Percentiles rank a stretch among this genome's conserved stretches.
Evolutionary conservation across 768 basidiomycete genomes (phyloP).

Genomic region (Sporobolomyces phaffii): DNA sequence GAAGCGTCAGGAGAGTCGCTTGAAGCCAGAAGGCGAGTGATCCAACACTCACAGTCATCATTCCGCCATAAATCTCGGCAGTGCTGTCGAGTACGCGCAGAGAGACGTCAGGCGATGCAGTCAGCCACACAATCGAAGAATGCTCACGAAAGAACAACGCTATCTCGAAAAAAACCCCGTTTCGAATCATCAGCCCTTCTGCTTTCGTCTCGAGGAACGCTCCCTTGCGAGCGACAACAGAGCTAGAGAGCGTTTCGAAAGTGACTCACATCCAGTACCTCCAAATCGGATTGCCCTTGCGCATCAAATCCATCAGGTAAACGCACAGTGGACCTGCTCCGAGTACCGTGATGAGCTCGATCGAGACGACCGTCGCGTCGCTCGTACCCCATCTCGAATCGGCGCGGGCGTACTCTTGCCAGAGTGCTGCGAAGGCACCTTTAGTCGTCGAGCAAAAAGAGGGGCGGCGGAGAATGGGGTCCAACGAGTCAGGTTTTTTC

Average conservation of each 20-base stretch:
- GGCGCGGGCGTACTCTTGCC: constrained; percentile 53
- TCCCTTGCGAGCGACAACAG: no score
- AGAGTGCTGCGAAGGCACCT: constrained; percentile 24
- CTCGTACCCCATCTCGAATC: constrained; percentile 75
- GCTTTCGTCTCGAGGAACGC: no score
- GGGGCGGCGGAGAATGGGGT: no score
- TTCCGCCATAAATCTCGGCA: constrained; percentile 43
- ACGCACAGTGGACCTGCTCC: constrained; percentile 65
- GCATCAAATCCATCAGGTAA: constrained; percentile 63
- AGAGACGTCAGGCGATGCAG: background rate
- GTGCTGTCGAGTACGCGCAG: background rate
- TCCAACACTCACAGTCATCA: constrained; percentile 49
- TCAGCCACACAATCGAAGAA: background rate
- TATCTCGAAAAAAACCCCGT: no score
- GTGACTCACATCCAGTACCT: constrained; percentile 69
- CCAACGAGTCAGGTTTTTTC: no score
- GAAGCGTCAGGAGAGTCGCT: constrained; percentile 46
- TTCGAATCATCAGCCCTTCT: no score
- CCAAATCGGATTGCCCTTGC: constrained; percentile 56
- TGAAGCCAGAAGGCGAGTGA: no score
- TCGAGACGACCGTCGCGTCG: constrained; percentile 71
- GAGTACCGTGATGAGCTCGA: constrained; percentile 76
- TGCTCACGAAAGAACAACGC: constrained; percentile 17
- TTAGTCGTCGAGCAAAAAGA: background rate
- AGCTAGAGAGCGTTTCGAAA: constrained; percentile 44